Evolutionary conservation across 805 yeast species (phyloP), one percentile per base, ranked within the genome.

Genomic region (Scheffersomyces stipitis): DNA sequence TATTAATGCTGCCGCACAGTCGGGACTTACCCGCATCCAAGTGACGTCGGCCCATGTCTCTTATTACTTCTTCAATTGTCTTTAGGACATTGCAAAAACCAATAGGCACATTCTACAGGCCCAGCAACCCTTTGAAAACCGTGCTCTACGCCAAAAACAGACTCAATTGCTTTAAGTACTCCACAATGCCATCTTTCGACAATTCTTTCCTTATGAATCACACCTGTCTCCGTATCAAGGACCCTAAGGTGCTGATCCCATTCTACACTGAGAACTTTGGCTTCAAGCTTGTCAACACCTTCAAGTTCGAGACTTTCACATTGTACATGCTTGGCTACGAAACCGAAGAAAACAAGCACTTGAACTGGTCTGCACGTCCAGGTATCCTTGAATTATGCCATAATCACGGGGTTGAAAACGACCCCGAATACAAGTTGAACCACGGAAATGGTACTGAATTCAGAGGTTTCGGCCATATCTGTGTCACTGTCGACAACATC

Each of bases 381-480:
- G 98, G 98, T 37, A 75, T 91, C 14, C 71, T 91, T 40, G 97
- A 89, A 61, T 73, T 91, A 52, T 78, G 89, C 45, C 95, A 88
- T 64, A 76, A 82, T 53, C 80, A 85, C 65, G 93, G 91, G 8
- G 71, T 81, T 31, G 86, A 84, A 62, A 61, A 60, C 40, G 81
- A 80, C 46, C 62, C 69, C 2, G 58, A 64, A 6, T 88, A 71
- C 64, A 70, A 62, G 41, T 61, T 83, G 33, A 83, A 78, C 65
- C 84, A 83, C 55, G 99, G 99, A 41, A 91, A 93, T 58, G 79
- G 73, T 6, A 88, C 83, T 36, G 91, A 95, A 27, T 70, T 79
- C 59, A 76, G 91, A 48, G 98, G 99, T 0, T 91, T 90, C 56
- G 99, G 99, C 15, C 99, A 91, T 64, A 80, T 89, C 41, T 88